phyloP scores from a whole-genome alignment of 345 rosid genomes.

The Microcos paniculata region DNA sequence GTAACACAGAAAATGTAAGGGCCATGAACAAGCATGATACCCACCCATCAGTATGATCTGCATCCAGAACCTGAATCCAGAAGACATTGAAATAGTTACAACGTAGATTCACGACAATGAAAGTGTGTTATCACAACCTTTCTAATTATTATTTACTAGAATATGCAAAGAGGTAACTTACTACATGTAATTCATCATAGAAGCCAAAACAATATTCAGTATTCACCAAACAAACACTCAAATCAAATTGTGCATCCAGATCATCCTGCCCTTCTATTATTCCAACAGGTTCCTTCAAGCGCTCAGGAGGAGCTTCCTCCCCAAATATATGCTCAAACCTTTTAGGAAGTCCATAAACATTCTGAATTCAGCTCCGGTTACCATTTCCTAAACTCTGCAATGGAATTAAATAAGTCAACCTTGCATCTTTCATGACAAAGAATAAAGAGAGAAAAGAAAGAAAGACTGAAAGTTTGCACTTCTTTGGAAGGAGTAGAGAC shows the following conservation, averaged over 20 bases:
- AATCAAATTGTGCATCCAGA: slow-evolving; percentile 84
- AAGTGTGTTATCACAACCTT: too few species aligned
- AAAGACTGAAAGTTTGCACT: neutral
- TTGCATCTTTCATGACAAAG: neutral
- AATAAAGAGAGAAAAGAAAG: too few species aligned
- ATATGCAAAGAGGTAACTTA: neutral
- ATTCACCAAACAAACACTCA: slow-evolving; percentile 34
- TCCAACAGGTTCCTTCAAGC: slow-evolving; percentile 88
- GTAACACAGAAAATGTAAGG: slow-evolving; percentile 89
- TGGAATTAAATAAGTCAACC: slow-evolving; percentile 17
- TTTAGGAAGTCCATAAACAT: slow-evolving; percentile 98
- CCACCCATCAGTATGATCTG: slow-evolving; percentile 90
- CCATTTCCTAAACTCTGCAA: slow-evolving; percentile 90
- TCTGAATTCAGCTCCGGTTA: slow-evolving; percentile 93
- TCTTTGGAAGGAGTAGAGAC: slow-evolving; percentile 1
- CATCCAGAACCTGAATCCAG: slow-evolving; percentile 73
- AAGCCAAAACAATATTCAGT: too few species aligned
- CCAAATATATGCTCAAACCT: slow-evolving; percentile 89
- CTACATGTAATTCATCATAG: neutral
- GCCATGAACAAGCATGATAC: slow-evolving; percentile 93
- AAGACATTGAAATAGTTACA: neutral
- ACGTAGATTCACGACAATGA: neutral
- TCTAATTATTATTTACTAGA: too few species aligned
- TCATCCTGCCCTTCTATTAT: slow-evolving; percentile 96
- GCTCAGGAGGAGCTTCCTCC: slow-evolving; percentile 86